Conservation (phyloP, 2,329 filamentous ascomycete genomes). For the Thelonectria rubi region DNA sequence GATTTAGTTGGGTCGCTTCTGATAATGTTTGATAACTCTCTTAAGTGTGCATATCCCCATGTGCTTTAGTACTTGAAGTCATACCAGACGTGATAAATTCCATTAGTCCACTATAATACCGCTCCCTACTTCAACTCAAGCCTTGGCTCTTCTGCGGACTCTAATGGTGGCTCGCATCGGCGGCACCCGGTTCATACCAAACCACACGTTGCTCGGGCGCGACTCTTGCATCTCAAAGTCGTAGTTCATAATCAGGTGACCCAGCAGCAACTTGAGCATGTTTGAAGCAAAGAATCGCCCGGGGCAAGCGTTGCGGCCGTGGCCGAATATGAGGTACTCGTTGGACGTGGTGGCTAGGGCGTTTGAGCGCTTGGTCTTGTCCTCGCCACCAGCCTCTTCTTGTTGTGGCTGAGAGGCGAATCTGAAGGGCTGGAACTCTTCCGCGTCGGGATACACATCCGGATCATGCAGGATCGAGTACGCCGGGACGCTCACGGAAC, state of each 20-base stretch:
- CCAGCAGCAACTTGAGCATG: conserved; percentile 16
- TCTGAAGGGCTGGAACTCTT: background rate
- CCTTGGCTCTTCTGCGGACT: background rate
- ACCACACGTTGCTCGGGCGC: conserved; percentile 3
- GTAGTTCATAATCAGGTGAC: conserved; percentile 9
- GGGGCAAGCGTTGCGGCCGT: conserved; percentile 21
- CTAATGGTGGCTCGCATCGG: background rate
- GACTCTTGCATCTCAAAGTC: conserved; percentile 8
- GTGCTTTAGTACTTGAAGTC: no score
- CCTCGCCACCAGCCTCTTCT: background rate
- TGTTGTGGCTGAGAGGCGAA: background rate
- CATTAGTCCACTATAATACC: no score
- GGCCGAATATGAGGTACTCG: conserved; percentile 50
- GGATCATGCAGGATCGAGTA: background rate
- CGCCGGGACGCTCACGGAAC: background rate
- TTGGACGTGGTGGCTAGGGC: conserved; percentile 46
- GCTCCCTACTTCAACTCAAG: background rate
- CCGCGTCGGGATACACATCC: background rate
- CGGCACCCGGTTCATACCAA: background rate
- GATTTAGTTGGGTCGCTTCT: no score
- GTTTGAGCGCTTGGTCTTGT: conserved; percentile 28
- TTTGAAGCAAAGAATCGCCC: conserved; percentile 17
- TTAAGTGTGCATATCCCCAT: no score
- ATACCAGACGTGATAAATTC: no score
- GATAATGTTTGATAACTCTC: no score